Evolutionary conservation across 495 filamentous ascomycete genomes (phyloP).

Genomic region (Cercophora sp.): DNA sequence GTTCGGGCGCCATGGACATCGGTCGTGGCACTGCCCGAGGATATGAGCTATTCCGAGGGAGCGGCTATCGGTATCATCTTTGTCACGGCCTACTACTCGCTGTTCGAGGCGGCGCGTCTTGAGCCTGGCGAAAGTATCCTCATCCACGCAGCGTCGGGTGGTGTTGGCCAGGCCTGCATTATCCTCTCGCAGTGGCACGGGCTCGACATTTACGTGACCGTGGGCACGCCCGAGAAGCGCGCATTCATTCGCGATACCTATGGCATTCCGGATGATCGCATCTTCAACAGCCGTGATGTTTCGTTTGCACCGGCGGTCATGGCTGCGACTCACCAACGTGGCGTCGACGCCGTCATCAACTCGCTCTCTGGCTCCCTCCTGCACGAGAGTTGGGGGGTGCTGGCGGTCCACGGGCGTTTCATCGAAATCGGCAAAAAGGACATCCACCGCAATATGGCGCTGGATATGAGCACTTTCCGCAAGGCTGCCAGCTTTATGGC

Average conservation of each 20-base stretch:
- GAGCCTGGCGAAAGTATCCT: conserved; percentile 48
- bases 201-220: conserved; percentile 50
- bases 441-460: conserved; percentile 21
- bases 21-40: no score
- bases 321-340: conserved; percentile 36
- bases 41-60: conserved; percentile 18
- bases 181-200: conserved; percentile 41
- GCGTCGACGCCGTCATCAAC: conserved; percentile 54
- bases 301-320: conserved; percentile 39
- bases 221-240: conserved; percentile 38
- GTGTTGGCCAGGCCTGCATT: conserved; percentile 50
- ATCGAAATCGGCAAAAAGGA: conserved; percentile 48
- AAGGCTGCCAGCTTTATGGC: conserved; percentile 19
- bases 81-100: conserved; percentile 51
- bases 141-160: conserved; percentile 52
- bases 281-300: conserved; percentile 40
- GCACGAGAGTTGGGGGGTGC: conserved; percentile 41
- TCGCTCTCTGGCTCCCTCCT: conserved; percentile 49
- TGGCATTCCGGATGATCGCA: conserved; percentile 42
- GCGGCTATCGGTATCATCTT: conserved; percentile 26
- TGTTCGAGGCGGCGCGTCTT: conserved; percentile 35
- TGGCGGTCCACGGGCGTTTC: conserved; percentile 47
- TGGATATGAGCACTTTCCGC: conserved; percentile 33
- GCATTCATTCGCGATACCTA: conserved; percentile 35
- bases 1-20: no score